phyloP scores from a whole-genome alignment of 176 grass and related monocot genomes.

The Eragrostis nindensis region DNA sequence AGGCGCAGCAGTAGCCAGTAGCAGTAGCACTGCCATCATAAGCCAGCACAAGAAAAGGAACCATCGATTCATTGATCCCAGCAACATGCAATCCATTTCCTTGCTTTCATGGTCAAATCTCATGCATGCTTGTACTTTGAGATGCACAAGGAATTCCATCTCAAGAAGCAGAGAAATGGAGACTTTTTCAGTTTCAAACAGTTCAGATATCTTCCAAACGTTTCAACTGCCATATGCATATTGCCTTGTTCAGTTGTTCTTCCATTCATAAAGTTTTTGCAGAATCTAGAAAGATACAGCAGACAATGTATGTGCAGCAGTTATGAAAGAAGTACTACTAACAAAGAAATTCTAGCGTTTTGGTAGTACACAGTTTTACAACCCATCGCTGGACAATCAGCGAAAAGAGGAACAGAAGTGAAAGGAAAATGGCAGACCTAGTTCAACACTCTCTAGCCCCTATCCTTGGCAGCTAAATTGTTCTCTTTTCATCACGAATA shows the following conservation, averaged over 20 bases:
- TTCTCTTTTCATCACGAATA: background rate
- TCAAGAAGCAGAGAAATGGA: background rate
- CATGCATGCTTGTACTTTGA: slow-evolving; percentile 20
- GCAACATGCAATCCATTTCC: background rate
- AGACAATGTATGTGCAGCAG: background rate
- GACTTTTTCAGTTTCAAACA: background rate
- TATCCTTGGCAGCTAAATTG: slow-evolving; percentile 23
- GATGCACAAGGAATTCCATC: background rate
- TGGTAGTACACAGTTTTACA: slow-evolving; percentile 36
- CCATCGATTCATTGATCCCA: slow-evolving; percentile 40
- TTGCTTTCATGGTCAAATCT: slow-evolving; percentile 33
- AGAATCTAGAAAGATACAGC: slow-evolving; percentile 3
- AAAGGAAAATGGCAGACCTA: slow-evolving; percentile 27
- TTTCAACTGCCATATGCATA: background rate
- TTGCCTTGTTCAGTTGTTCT: background rate
- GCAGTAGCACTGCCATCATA: slow-evolving; percentile 25
- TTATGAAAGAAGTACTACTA: slow-evolving; percentile 14
- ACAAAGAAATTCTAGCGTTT: slow-evolving; percentile 24
- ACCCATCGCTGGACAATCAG: slow-evolving; percentile 33
- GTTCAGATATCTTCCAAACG: slow-evolving; percentile 10
- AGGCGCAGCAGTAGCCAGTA: background rate
- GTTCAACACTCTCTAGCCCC: slow-evolving; percentile 21
- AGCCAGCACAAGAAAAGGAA: slow-evolving; percentile 32
- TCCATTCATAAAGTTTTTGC: background rate
- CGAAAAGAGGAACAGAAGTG: slow-evolving; percentile 25